These are phyloP conservation scores for Suillus hirtellus DNA, from an alignment of 768 basidiomycete genomes.

Conservation along the genomic window DNA sequence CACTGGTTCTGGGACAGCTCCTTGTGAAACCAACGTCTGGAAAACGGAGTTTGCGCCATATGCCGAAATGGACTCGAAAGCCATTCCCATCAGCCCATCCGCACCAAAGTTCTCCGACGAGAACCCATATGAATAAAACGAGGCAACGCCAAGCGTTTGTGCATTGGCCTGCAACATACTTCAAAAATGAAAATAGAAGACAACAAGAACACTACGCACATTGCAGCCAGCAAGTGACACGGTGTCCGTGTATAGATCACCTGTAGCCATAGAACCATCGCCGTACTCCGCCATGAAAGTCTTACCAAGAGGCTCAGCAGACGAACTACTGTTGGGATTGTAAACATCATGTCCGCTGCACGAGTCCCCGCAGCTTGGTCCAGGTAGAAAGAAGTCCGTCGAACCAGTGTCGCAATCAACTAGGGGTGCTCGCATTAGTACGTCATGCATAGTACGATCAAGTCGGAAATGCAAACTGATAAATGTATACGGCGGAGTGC, in stretches of 20 bases:
- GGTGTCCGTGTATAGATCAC: slow-evolving; percentile 40
- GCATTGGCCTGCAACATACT: slow-evolving; percentile 23
- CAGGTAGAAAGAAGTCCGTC: slow-evolving; percentile 36
- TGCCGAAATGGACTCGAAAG: slow-evolving; percentile 38
- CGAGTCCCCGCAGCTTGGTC: slow-evolving; percentile 23
- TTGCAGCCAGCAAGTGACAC: slow-evolving; percentile 38
- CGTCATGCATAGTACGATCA: background rate
- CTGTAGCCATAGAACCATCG: slow-evolving; percentile 42
- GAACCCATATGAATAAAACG: slow-evolving; percentile 20
- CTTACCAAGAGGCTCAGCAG: slow-evolving; percentile 24
- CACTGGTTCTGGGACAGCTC: slow-evolving; percentile 30
- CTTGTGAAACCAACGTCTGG: slow-evolving; percentile 44
- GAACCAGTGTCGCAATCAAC: slow-evolving; percentile 40
- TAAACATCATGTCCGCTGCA: slow-evolving; percentile 39
- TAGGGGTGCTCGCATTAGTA: slow-evolving; percentile 4
- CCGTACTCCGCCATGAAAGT: slow-evolving; percentile 42
- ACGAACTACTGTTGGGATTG: slow-evolving; percentile 33
- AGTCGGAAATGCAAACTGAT: slow-evolving; percentile 18
- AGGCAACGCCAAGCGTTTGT: slow-evolving; percentile 27
- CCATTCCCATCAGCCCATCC: slow-evolving; percentile 44
- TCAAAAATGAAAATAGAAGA: slow-evolving; percentile 9
- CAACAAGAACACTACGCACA: slow-evolving; percentile 19
- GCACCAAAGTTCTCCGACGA: slow-evolving; percentile 18
- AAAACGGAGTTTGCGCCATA: slow-evolving; percentile 39
- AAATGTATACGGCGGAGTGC: slow-evolving; percentile 22